Conservation (phyloP, 1,284 basidiomycete genomes). For the Rhodotorula sp. region DNA sequence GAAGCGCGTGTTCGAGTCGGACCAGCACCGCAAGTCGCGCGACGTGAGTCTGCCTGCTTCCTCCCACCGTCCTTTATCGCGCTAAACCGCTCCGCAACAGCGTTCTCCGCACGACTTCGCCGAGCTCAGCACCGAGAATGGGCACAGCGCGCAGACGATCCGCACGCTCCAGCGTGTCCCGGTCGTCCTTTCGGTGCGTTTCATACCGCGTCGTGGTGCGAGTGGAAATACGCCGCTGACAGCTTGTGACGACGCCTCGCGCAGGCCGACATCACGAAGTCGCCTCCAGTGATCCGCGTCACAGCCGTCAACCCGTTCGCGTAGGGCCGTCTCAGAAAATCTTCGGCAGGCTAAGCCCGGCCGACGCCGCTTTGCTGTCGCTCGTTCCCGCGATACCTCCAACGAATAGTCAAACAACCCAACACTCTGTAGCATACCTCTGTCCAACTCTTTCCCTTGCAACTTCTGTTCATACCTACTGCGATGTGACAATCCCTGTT, state of each 20-base stretch:
- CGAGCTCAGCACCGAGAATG: constrained; percentile 70
- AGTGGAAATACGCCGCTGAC: no score
- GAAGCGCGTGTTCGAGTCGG: constrained; percentile 57
- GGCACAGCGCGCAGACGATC: constrained; percentile 91
- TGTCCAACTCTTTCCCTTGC: no score
- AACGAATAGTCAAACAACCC: neutral
- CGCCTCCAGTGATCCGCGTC: constrained; percentile 78
- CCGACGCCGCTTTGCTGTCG: neutral
- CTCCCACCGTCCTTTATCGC: no score
- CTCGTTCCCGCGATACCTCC: neutral
- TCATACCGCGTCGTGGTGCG: neutral
- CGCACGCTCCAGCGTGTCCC: constrained; percentile 75
- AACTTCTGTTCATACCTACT: neutral
- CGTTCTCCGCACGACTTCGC: constrained; percentile 68
- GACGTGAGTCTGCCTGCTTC: constrained; percentile 15
- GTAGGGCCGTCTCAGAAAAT: neutral
- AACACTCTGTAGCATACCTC: constrained; percentile 6
- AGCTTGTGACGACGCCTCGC: no score
- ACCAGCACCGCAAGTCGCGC: constrained; percentile 74
- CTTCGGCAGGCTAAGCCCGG: neutral
- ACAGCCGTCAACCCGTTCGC: constrained; percentile 20
- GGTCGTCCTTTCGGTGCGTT: constrained; percentile 73
- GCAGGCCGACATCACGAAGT: constrained; percentile 81
- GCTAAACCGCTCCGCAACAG: neutral
- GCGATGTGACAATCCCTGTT: no score